Evolutionary conservation across 441 rosid species (phyloP), one percentile per base, ranked within the genome.

Genomic region (Pelargonium cotyledonis): DNA sequence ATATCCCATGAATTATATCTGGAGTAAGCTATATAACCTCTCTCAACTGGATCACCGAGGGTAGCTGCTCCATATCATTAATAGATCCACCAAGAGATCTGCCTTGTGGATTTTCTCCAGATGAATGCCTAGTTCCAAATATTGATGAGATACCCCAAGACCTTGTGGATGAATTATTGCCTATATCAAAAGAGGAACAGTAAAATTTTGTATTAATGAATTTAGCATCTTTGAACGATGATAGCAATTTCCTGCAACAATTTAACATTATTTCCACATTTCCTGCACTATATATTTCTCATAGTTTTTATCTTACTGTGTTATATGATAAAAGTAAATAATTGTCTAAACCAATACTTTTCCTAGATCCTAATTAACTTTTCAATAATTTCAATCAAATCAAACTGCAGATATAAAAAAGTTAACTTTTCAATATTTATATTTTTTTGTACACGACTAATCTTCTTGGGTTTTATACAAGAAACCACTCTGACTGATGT

Each of bases 101-200:
- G 72, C 35, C 76, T 12, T 77, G 68, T 51, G 68, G 16, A 66
- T 70, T 77, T 29, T 70, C 83, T 43, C 70, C 76, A 41, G 80
- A 62, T 6, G 80, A 76, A 65, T 61, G 70, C 71, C 18, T 75
- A 76, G 82, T 80, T 51, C 86, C 80, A 49, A 87, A 80, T 64
- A 84, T 71, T 6, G 85, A 73, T 57, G 85, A 64, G 53, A 84
- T 75, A 8, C 75, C 77, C 90, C 88, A 77, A 74, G 66, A 78
- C 66, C 67, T 73, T 43, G 68, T 65, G 66, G 74, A 77, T 66
- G 75, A 47, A 70, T 72, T 77, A 62, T 70, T 72, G 58, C 69
- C 77, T 70, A n/a, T 40, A 68, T 77, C 44, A 68, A 60, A 65
- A 68, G 68, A 43, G 46, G 21, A 40, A 3, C 4, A 47, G 57